A percentile compares a stretch with the other conserved stretches of the same genome.
Evolutionary conservation across 2,329 filamentous ascomycete genomes (phyloP).

Genomic region (Aphanocladium album): DNA sequence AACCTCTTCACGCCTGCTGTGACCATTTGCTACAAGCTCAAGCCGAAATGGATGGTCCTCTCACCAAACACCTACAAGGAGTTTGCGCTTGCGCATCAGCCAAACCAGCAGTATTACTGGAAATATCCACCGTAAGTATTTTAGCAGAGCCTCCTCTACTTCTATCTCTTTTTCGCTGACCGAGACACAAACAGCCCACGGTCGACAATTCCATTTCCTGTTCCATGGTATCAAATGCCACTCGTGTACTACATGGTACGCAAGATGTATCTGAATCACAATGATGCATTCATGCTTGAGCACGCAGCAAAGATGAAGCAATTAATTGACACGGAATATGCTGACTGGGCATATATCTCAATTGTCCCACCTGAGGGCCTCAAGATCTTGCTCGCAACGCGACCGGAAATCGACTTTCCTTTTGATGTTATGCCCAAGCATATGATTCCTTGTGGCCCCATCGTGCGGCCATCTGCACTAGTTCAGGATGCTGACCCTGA

Average conservation of each 20-base stretch:
- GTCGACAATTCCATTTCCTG: conserved; percentile 2
- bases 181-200: neutral
- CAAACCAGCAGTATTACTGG: conserved; percentile 3
- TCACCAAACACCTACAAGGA: conserved; percentile 14
- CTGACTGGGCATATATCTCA: conserved; percentile 9
- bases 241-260: conserved; percentile 9
- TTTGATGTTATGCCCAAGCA: conserved; percentile 32
- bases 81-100: conserved; percentile 6
- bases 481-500: conserved; percentile 37
- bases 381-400: neutral
- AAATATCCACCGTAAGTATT: conserved; percentile 12
- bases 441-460: conserved; percentile 35
- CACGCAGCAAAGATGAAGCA: neutral
- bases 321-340: conserved; percentile 2
- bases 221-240: conserved; percentile 5
- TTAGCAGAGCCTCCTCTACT: neutral
- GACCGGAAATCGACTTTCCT: conserved; percentile 24
- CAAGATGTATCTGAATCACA: conserved; percentile 1
- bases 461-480: conserved; percentile 33
- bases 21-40: conserved; percentile 11
- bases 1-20: conserved; percentile 15
- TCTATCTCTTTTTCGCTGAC: neutral
- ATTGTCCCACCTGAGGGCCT: conserved; percentile 1
- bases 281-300: neutral
- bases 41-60: conserved; percentile 10